Evolutionary conservation across 192 early-diverging fungal genomes (phyloP).

Genomic region (Coemansia erecta): DNA sequence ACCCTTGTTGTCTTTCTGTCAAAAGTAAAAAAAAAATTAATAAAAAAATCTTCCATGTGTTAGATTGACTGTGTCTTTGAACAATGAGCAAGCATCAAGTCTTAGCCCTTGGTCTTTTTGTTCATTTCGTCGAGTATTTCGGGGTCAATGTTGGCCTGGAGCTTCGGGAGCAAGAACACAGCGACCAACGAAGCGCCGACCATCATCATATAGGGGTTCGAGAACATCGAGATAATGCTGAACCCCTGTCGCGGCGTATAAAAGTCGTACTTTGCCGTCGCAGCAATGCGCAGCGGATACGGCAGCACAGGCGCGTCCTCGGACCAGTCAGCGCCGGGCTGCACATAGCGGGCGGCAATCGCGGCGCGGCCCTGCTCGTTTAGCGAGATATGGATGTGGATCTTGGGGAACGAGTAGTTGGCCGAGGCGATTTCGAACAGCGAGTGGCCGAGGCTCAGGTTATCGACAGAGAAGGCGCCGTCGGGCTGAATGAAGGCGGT

Average conservation of each 20-base stretch:
- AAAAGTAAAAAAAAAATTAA: too few species aligned
- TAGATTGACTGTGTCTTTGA: too few species aligned
- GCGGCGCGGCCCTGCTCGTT: conserved; percentile 38
- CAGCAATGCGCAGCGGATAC: conserved; percentile 47
- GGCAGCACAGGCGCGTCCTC: conserved; percentile 34
- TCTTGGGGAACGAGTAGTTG: conserved; percentile 51
- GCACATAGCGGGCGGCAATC: conserved; percentile 48
- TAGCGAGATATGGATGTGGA: conserved; percentile 43
- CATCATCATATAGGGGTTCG: conserved; percentile 71
- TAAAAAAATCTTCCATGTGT: too few species aligned
- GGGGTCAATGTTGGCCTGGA: conserved; percentile 61
- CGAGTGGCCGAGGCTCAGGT: conserved; percentile 44
- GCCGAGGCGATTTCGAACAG: conserved; percentile 42
- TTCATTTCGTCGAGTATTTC: conserved; percentile 54
- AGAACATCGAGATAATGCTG: conserved; percentile 58
- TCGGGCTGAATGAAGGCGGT: conserved; percentile 41
- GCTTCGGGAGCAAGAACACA: conserved; percentile 64
- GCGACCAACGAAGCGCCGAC: conserved; percentile 56
- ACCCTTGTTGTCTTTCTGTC: too few species aligned
- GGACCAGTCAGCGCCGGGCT: conserved; percentile 51
- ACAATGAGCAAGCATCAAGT: too few species aligned
- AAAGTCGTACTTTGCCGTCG: conserved; percentile 49
- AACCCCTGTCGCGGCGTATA: conserved; percentile 60
- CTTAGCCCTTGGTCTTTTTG: too few species aligned
- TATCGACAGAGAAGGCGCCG: conserved; percentile 44